These are phyloP conservation scores for Eudorina sp. DNA, from an alignment of 139 green algal genomes.

Conservation along the genomic window DNA sequence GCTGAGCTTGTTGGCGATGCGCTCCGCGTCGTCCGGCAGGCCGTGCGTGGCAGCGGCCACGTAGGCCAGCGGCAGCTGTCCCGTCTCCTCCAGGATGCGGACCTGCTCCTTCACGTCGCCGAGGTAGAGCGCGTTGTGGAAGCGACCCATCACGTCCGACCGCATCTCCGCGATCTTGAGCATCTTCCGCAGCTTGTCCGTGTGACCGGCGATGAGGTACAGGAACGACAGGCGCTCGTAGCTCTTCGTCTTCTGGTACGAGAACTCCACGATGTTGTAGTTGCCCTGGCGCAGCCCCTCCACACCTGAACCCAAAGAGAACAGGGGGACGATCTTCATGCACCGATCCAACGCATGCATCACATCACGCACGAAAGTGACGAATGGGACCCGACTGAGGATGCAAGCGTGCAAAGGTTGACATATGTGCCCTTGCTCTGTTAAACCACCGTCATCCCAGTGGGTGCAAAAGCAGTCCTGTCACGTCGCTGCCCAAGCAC, in stretches of 20 bases:
- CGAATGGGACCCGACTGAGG: too few species aligned
- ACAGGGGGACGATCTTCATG: too few species aligned
- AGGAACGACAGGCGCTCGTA: constrained; percentile 99
- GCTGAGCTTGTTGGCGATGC: constrained; percentile 60
- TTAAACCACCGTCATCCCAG: too few species aligned
- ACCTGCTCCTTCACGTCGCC: constrained; percentile 91
- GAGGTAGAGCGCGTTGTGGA: constrained; percentile 98
- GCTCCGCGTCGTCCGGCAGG: constrained; percentile 74
- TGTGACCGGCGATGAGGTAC: constrained; percentile 98
- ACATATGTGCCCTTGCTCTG: too few species aligned
- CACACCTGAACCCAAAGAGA: too few species aligned
- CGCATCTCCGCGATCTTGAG: constrained; percentile 98
- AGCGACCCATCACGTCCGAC: constrained; percentile 93
- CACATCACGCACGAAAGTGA: too few species aligned
- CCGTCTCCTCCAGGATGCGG: constrained; percentile 91
- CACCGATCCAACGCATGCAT: too few species aligned
- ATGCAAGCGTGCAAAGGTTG: too few species aligned
- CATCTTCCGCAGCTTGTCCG: constrained; percentile 90
- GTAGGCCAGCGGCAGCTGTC: constrained; percentile 94
- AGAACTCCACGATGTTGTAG: constrained; percentile 98
- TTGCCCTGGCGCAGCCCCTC: constrained; percentile 91
- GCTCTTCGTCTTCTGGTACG: constrained; percentile 99
- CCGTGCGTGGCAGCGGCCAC: constrained; percentile 91
- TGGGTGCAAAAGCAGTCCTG: too few species aligned
- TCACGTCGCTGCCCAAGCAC: too few species aligned